These are phyloP conservation scores for Backusella westeae DNA, from an alignment of 192 early-diverging fungal species.

Conservation along the genomic window DNA sequence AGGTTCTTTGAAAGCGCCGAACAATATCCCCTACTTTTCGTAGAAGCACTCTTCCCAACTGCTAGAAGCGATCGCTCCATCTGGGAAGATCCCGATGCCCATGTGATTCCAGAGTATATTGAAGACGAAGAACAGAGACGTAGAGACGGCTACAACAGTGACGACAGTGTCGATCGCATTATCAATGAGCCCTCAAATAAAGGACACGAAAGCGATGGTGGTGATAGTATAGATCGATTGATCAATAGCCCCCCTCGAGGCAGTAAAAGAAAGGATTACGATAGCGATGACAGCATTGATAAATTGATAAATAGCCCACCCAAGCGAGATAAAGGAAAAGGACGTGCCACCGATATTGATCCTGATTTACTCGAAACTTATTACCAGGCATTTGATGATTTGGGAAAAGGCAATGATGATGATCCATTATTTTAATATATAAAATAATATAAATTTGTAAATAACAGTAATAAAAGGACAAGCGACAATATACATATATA, in stretches of 20 bases:
- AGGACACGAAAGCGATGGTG: neutral
- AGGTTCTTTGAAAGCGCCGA: conserved; percentile 55
- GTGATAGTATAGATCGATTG: neutral
- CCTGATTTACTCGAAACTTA: neutral
- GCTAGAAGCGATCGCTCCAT: conserved; percentile 13
- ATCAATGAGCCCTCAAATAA: neutral
- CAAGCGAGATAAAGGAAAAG: neutral
- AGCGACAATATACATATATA: neutral
- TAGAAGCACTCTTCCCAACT: conserved; percentile 59
- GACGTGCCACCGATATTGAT: neutral
- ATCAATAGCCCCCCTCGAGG: neutral
- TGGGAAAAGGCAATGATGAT: neutral
- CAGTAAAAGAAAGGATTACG: neutral
- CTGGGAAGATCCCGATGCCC: neutral
- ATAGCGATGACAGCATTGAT: neutral
- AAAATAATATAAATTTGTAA: neutral
- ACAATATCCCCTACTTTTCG: conserved; percentile 54
- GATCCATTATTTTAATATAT: neutral
- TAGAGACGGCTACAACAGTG: neutral
- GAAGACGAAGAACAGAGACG: conserved; percentile 4
- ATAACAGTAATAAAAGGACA: neutral
- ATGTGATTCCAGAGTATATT: neutral
- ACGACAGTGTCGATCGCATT: neutral
- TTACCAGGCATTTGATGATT: neutral
- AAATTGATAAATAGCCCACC: no score